phyloP scores from a whole-genome alignment of 768 basidiomycete species.

The Hericium alpestre region DNA sequence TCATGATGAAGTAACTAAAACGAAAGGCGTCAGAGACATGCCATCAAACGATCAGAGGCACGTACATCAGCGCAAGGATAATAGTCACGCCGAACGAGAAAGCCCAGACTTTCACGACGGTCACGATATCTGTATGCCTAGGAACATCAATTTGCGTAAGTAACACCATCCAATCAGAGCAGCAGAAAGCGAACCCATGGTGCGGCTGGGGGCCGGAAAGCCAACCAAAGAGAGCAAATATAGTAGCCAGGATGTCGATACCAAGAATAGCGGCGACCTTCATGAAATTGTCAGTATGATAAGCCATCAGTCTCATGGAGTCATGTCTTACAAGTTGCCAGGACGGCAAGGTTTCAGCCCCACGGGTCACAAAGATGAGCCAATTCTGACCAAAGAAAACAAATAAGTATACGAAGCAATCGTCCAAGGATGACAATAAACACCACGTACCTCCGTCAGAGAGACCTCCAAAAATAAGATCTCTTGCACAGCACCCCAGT shows the following conservation, averaged over 20 bases:
- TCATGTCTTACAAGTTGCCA: conserved; percentile 24
- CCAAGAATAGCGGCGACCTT: conserved; percentile 25
- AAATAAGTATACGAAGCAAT: background rate
- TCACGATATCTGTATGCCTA: conserved; percentile 29
- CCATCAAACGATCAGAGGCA: background rate
- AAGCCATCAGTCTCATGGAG: background rate
- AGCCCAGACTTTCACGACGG: conserved; percentile 29
- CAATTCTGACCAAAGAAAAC: conserved; percentile 9
- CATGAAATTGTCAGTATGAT: background rate
- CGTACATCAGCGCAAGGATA: conserved; percentile 25
- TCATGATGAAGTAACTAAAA: conserved; percentile 23
- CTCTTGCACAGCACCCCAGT: conserved; percentile 35
- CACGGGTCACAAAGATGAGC: conserved; percentile 25
- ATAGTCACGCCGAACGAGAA: conserved; percentile 31
- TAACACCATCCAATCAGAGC: conserved; percentile 2
- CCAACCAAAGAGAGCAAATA: conserved; percentile 33
- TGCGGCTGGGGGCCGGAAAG: conserved; percentile 26
- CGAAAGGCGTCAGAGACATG: background rate
- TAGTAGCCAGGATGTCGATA: conserved; percentile 31
- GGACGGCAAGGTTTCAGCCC: conserved; percentile 23
- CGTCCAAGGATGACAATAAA: no score
- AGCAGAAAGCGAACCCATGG: conserved; percentile 14
- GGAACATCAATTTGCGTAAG: background rate
- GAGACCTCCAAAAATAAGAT: conserved; percentile 38
- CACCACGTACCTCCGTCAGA: conserved; percentile 27